Evolutionary conservation across 1,139 yeast genomes (phyloP).

Genomic region (Suhomyces anneliseae): DNA sequence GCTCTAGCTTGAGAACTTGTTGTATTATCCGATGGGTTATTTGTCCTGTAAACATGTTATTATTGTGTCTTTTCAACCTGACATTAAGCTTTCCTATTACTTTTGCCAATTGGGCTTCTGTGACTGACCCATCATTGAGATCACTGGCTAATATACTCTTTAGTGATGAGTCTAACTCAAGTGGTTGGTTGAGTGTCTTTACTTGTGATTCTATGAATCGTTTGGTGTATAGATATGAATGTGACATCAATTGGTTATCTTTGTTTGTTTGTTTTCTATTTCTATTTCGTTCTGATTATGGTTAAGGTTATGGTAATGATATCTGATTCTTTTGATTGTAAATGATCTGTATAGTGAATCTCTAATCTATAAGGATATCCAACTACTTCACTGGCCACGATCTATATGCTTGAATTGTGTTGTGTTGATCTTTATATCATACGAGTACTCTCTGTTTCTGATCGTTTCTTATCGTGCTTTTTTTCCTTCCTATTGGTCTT

Average conservation of each 20-base stretch:
- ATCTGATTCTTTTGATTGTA: too few species aligned
- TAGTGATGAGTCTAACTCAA: slow-evolving; percentile 19
- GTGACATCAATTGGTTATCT: slow-evolving; percentile 3
- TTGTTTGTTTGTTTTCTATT: too few species aligned
- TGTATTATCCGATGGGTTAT: slow-evolving; percentile 37
- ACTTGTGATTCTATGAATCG: slow-evolving; percentile 32
- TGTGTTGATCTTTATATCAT: too few species aligned
- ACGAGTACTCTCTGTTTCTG: too few species aligned
- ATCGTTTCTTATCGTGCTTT: too few species aligned
- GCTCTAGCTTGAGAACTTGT: slow-evolving; percentile 38
- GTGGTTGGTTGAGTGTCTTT: slow-evolving; percentile 26
- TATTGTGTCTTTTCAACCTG: slow-evolving; percentile 30
- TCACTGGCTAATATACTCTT: slow-evolving; percentile 14
- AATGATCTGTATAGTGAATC: too few species aligned
- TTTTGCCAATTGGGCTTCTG: slow-evolving; percentile 23
- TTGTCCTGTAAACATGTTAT: slow-evolving; percentile 29
- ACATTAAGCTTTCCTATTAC: slow-evolving; percentile 30
- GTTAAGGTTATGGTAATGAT: too few species aligned
- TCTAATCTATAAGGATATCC: too few species aligned
- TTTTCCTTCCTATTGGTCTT: too few species aligned
- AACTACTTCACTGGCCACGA: too few species aligned
- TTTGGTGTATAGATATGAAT: slow-evolving; percentile 29
- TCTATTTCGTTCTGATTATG: too few species aligned
- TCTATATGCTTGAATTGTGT: too few species aligned
- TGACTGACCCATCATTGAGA: slow-evolving; percentile 12